Evolutionary conservation across 495 filamentous ascomycete species (phyloP), one percentile per base, ranked within the genome.

Genomic region (Hypoxylon intermedium): DNA sequence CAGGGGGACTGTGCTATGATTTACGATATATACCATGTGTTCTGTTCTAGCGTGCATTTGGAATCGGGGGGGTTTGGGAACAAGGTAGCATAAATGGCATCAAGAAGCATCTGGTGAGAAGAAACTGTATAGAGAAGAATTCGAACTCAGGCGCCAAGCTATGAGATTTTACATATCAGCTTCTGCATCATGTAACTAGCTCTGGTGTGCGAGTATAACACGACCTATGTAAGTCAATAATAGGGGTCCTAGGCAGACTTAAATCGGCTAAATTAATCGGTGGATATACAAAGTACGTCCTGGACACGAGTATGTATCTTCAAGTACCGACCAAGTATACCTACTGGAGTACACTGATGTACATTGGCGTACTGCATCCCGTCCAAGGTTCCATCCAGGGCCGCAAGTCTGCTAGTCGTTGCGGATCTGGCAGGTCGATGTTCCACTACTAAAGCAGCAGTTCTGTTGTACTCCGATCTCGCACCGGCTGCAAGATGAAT

Each of bases 1-100:
- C 58, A 80, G 78, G 70, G 71, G 77, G 24, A 79, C 77, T 30
- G 79, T 79, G 34, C 60, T 81, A 5, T 73, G 60, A 54, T 23
- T 52, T 45, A 45, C 53, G 48, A 19, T 33, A 33, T 5, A 18
- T 13, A 12, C 0, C 36, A 18, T 49, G 20, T 31, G 18, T 20
- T 16, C 16, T 1, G 5, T 30, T 56, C 23, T 43, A 49, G 43
- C n/a, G 37, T 9, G 6, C 24, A 31, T 37, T 20, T 53, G 50
- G 40, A 37, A 20, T 57, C 30, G 11, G 33, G 52, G 12, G n/a
- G 23, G 48, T 34, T 15, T 15, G 11, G 5, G 26, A 12, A 9
- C 15, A 15, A 37, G 11, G 3, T 15, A 37, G 34, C 34, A 37
- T 37, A 13, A 6, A n/a, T 37, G 34, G n/a, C n/a, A 13, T 37